Evolutionary conservation across 2,329 filamentous ascomycete species (phyloP), one percentile per base, ranked within the genome.

Genomic region (Penicillium decumbens): DNA sequence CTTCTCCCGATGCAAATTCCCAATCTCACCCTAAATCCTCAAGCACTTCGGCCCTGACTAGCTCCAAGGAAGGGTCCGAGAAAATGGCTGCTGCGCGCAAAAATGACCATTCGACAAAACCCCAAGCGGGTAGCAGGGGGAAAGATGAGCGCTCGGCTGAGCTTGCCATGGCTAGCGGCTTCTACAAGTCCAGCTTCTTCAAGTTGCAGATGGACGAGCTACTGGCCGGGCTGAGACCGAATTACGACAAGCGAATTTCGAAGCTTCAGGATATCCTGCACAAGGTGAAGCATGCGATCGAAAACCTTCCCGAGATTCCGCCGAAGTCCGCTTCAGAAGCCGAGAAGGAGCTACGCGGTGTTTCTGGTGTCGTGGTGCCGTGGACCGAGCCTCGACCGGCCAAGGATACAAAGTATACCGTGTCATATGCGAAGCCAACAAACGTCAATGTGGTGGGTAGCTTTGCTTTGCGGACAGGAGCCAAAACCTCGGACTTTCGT

Each of bases 361-460:
- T 78, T 35, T 77, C 84, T 63, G 82, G 81, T 42, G 78, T 95
- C 50, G 70, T 75, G n/a, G 80, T 95, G 41, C 93, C 93, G 0
- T 96, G 89, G 64, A 89, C 92, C 13, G 78, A 85, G n/a, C 90
- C 90, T 15, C 82, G 78, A 43, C 91, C 92, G 1, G 75, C 81
- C 9, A 82, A 82, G 61, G 85, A 92, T 67, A 83, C 83, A 28
- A 86, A 87, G 45, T 95, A 95, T 72, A 91, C 89, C 62, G 76
- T 97, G 45, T 78, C 85, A 33, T 95, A 89, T 67, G 78, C 79
- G 40, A 85, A 82, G 64, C 92, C 93, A 2, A 72, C 81, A 6
- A 84, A 84, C 58, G 83, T 93, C 70, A 95, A 95, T 63, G 86
- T 95, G 23, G 85, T 92, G 28, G 93, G 93, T 43, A 95, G 91